phyloP scores from a whole-genome alignment of 2,329 filamentous ascomycete species.

The Coleophoma crateriformis region DNA sequence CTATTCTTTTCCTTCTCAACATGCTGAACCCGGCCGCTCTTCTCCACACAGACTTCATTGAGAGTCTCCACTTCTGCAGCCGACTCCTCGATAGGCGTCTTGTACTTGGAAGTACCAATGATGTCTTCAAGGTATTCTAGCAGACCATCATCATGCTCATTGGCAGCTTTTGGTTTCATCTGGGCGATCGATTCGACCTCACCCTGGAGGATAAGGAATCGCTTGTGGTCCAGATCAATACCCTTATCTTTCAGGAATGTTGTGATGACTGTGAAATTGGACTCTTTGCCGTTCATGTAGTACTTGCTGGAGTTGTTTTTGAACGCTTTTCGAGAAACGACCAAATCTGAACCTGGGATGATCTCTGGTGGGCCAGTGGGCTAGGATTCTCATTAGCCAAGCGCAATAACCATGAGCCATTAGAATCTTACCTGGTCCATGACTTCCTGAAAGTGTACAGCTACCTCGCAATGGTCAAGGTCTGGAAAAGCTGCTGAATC shows the following conservation, averaged over 20 bases:
- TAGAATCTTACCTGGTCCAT: slow-evolving; percentile 62
- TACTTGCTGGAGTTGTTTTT: slow-evolving; percentile 98
- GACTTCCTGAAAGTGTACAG: slow-evolving; percentile 94
- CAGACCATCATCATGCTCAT: slow-evolving; percentile 93
- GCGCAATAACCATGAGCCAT: slow-evolving; percentile 10
- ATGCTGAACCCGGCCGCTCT: slow-evolving; percentile 90
- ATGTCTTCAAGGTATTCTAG: slow-evolving; percentile 98
- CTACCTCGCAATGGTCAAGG: slow-evolving; percentile 87
- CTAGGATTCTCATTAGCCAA: slow-evolving; percentile 25
- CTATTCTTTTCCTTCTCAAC: slow-evolving; percentile 95
- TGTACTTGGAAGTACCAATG: slow-evolving; percentile 98
- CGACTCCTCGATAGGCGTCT: slow-evolving; percentile 91
- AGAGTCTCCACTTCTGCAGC: slow-evolving; percentile 84
- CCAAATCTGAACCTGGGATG: slow-evolving; percentile 75
- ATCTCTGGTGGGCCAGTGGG: slow-evolving; percentile 69
- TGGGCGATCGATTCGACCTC: slow-evolving; percentile 98
- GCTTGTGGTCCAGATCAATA: slow-evolving; percentile 95
- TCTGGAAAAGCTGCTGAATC: slow-evolving; percentile 87
- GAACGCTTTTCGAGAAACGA: slow-evolving; percentile 90
- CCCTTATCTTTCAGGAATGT: slow-evolving; percentile 80
- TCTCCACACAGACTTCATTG: slow-evolving; percentile 93
- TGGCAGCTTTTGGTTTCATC: slow-evolving; percentile 95
- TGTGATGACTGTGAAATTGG: slow-evolving; percentile 89
- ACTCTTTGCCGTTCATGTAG: slow-evolving; percentile 86
- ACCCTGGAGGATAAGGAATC: slow-evolving; percentile 93